These are phyloP conservation scores for Paramecium sonneborni DNA, from an alignment of 73 alveolate species.

Conservation along the genomic window DNA sequence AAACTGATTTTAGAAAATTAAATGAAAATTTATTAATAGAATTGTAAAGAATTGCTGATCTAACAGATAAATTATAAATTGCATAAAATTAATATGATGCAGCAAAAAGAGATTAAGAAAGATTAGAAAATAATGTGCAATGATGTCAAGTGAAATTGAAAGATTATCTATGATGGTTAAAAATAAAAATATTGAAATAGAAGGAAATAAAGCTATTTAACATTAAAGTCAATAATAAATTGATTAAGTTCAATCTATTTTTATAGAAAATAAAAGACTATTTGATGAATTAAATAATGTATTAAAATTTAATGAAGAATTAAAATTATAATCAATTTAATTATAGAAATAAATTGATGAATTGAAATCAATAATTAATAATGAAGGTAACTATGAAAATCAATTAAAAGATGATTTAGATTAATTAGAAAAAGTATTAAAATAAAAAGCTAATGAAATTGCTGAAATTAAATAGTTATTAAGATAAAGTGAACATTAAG, in stretches of 20 bases:
- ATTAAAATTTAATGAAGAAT: neutral
- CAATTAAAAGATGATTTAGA: neutral
- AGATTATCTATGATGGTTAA: constrained; percentile 20
- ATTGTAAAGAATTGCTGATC: neutral
- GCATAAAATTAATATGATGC: neutral
- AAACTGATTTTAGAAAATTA: constrained; percentile 10
- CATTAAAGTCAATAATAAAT: neutral
- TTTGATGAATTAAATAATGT: constrained; percentile 37
- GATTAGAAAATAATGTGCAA: constrained; percentile 15
- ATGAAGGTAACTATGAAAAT: neutral
- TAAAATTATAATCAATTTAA: neutral
- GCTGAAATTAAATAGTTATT: neutral
- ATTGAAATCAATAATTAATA: neutral
- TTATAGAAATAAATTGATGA: constrained; percentile 23
- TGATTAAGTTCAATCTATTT: neutral
- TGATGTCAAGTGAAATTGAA: constrained; percentile 38
- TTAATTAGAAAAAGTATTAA: neutral
- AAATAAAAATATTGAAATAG: constrained; percentile 11
- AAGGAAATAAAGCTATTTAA: neutral
- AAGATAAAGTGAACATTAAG: neutral
- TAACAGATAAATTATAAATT: constrained; percentile 10
- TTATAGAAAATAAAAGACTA: constrained; percentile 5
- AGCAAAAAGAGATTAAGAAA: constrained; percentile 13
- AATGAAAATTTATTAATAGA: neutral
- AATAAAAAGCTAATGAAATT: neutral